Base-by-base conservation (phyloP, 495 filamentous ascomycete genomes). In the Pseudevernia furfuracea region DNA sequence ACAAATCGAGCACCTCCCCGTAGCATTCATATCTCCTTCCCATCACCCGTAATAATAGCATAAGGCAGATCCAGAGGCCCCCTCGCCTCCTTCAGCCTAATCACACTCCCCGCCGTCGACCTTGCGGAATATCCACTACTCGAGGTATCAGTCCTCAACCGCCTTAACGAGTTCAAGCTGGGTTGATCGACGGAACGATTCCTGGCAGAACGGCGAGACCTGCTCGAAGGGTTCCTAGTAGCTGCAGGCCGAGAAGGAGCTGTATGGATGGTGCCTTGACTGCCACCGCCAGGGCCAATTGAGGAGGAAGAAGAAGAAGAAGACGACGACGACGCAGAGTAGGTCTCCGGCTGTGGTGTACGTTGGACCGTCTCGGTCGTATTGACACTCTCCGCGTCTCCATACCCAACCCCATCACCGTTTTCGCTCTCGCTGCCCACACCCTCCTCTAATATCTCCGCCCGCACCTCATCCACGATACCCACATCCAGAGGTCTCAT, bases 401-500 rank as follows among this genome's bases (percentile, higher is more conserved):
- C 67, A 39, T 69, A 70, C 11, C 71, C 68, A 44, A 52, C 66
- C 32, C 67, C 70, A 14, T 76, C 72, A 11, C 25, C 67, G 12
- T 11, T 9, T 4, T 46, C 56, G 32, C 36, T 28, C 15, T 37
- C 41, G 28, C 32, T 53, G 34, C 46, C 12, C 5, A 28, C 3
- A 1, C 49, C 58, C 9, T 60, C 58, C n/a, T 62, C 60, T 34
- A n/a, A n/a, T n/a, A 38, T 48, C 23, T 58, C 73, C 44, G 71
- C 73, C 25, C 71, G 71, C 17, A 77, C 71, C 9, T 77, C 77
- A 4, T 80, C 77, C 34, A 85, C 62, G 8, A 81, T 69, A 0
- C 76, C 75, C 2, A 80, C 72, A 46, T 84, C 78, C 25, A 92
- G 73, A 1, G 82, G 80, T 32, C 77, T 82, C 89, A 97, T 96